Conservation (phyloP, 2,329 filamentous ascomycete genomes). For the Fusarium stilboides region DNA sequence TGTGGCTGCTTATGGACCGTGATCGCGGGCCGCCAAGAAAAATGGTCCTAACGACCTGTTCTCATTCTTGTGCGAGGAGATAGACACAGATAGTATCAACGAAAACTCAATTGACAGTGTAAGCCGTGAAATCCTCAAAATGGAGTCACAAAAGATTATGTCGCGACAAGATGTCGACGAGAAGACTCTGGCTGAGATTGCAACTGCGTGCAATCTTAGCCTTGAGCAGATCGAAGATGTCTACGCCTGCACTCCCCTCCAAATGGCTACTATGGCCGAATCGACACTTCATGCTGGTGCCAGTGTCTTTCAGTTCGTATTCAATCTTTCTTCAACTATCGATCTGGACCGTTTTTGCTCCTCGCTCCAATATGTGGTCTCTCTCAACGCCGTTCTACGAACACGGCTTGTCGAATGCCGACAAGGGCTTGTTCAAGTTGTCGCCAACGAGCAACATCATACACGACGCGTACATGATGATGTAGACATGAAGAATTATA, state of each 20-base stretch:
- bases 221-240: slow-evolving; percentile 17
- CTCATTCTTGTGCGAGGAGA: no score
- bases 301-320: slow-evolving; percentile 5
- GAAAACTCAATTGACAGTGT: no score
- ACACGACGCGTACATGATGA: slow-evolving; percentile 1
- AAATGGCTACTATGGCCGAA: slow-evolving; percentile 12
- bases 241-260: slow-evolving; percentile 17
- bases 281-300: slow-evolving; percentile 5
- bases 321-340: slow-evolving; percentile 5
- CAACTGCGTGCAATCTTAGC: slow-evolving; percentile 4
- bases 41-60: no score
- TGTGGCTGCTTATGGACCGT: not conserved
- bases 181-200: slow-evolving; percentile 10
- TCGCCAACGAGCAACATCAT: slow-evolving; percentile 3
- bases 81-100: no score
- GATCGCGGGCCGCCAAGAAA: no score
- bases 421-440: slow-evolving; percentile 19
- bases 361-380: not conserved
- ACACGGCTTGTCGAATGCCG: slow-evolving; percentile 10
- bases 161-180: slow-evolving; percentile 2
- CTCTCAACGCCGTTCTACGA: slow-evolving; percentile 10
- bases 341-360: not conserved
- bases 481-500: not conserved
- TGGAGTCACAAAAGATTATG: not conserved
- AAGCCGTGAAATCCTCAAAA: no score